Base-by-base conservation (phyloP, 805 yeast genomes). In the Suhomyces xylopsoci region DNA sequence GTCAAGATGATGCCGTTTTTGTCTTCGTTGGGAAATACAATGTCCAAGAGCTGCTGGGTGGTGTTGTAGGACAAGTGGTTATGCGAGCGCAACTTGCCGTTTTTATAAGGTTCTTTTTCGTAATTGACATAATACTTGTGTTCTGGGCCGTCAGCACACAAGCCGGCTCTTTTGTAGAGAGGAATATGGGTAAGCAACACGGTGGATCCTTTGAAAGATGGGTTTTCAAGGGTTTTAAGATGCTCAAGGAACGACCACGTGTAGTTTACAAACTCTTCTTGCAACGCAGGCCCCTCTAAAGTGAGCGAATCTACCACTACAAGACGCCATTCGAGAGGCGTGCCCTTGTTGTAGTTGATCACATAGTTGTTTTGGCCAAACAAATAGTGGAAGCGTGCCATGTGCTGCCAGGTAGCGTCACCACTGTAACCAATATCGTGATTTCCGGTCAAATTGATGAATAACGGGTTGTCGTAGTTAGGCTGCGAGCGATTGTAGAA, bases 401-500 rank as follows among this genome's bases (percentile, higher is more conserved):
- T 82, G 62, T 96, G 96, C 62, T 90, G 97, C 74, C 85, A 84
- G 0, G 97, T 91, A 41, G 96, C 90, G 68, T 94, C 99, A 0
- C 98, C 98, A 47, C 88, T 82, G 66, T 94, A 93, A 0, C 99
- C 99, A 47, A 93, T 84, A 67, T 94, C 99, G 66, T 94, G 99
- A 66, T 94, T 94, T 1, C 99, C 99, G 1, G 96, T 85, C 46
- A 94, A 73, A 66, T 94, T 94, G 55, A 90, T 80, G 63, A 93
- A 82, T 36, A 88, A 69, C 9, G 90, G 92, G 53, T 81, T 82
- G 34, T 79, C 76, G 19, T 66, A 73, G 58, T 73, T 71, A 28
- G 78, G 77, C 7, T 55, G 58, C 42, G 24, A 5, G 14, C 22
- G 20, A 22, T 38, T 38, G 25, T 78, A 62, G 38, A 77, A 73